Percentiles rank a stretch among this genome's conserved stretches.
Conservation (phyloP, 2,329 filamentous ascomycete genomes). For the Fusarium virguliforme region DNA sequence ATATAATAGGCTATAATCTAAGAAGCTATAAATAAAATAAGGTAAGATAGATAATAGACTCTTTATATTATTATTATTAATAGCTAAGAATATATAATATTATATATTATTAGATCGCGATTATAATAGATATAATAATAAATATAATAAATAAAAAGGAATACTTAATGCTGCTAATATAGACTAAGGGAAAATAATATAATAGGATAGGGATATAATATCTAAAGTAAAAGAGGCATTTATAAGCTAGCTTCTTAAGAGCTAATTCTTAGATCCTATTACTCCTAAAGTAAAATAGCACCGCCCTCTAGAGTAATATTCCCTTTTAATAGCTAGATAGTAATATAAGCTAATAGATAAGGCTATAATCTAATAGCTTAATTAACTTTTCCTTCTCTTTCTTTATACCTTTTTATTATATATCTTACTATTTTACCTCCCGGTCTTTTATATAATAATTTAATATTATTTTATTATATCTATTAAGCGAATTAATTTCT, state of each 20-base stretch:
- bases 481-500: background rate
- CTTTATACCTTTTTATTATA: background rate
- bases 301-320: too few species aligned
- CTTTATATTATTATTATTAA: too few species aligned
- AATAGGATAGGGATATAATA: too few species aligned
- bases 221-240: too few species aligned
- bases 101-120: background rate
- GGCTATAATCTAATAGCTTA: background rate
- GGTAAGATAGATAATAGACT: too few species aligned
- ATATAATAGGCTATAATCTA: too few species aligned
- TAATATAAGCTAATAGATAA: background rate
- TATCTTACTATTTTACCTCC: background rate
- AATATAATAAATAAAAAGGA: background rate
- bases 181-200: background rate
- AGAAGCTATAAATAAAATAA: too few species aligned
- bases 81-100: background rate
- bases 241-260: too few species aligned
- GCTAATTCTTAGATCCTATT: too few species aligned
- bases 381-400: background rate
- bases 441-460: background rate
- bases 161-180: background rate
- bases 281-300: too few species aligned
- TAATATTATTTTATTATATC: slow-evolving; percentile 5
- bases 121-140: background rate
- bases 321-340: too few species aligned